Evolutionary conservation across 2,329 filamentous ascomycete species (phyloP), one percentile per base, ranked within the genome.

Genomic region (Apiospora sp.): DNA sequence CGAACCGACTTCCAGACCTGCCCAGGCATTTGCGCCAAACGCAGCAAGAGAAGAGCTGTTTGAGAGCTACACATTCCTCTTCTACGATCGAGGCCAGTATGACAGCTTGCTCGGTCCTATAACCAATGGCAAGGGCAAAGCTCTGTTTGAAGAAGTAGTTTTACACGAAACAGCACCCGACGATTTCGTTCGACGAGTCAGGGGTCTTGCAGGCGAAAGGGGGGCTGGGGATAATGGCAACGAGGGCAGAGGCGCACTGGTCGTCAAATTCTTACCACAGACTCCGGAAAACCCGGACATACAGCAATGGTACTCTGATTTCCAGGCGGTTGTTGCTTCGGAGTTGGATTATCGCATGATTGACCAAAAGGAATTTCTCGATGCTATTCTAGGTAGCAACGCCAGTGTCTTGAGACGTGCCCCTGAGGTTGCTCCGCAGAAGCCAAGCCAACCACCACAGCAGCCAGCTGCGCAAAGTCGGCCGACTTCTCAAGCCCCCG

Each of bases 291-390:
- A 91, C 77, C 84, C 87, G 14, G 83, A 87, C 43, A 79, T 86
- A 51, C 78, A 86, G 71, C 85, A 88, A 13, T 97, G 94, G 94
- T 94, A 90, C 73, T 86, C 88, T 22, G 84, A 90, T 1, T 92
- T 97, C 76, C 88, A 92, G 75, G 91, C 87, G 6, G 84, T 91
- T 10, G 89, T 97, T 22, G 93, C 95, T 2, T 81, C 92, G 27
- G 86, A 90, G 67, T 87, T 97, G 16, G 92, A 95, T 74, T 95
- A 97, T 80, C 90, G 94, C 4, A 91, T 95, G 2, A 92, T 98
- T 71, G 91, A 96, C 76, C 95, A 98, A 79, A 95, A 93, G 72
- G 95, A 98, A 77, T 97, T 99, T 74, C 87, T 99, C 2, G 94
- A 98, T 81, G 93, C 93, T 1, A 96, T 99, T 67, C 84, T 98